These are phyloP conservation scores for Plectosphaerella cucumerina DNA, from an alignment of 2,329 filamentous ascomycete species.

Conservation along the genomic window DNA sequence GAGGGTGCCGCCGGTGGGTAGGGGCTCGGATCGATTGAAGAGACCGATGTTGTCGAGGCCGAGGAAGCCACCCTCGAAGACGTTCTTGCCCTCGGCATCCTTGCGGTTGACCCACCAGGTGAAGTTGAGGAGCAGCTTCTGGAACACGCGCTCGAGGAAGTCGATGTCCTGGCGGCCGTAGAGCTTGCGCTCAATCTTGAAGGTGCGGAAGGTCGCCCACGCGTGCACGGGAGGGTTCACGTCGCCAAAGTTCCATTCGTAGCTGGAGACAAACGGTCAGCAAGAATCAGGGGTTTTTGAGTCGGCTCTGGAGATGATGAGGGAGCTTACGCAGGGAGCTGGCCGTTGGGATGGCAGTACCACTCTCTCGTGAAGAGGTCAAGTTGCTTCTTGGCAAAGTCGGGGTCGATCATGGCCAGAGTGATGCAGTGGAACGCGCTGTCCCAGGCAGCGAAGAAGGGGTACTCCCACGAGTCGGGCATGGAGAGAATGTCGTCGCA, in stretches of 20 bases:
- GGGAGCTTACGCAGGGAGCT: slow-evolving; percentile 70
- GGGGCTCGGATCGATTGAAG: slow-evolving; percentile 93
- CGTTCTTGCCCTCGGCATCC: slow-evolving; percentile 89
- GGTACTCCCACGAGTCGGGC: slow-evolving; percentile 98
- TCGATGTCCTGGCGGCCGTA: slow-evolving; percentile 93
- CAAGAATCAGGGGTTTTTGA: too few species aligned
- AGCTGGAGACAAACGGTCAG: slow-evolving; percentile 29
- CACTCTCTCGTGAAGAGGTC: slow-evolving; percentile 95
- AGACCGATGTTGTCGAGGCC: slow-evolving; percentile 95
- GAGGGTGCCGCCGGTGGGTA: slow-evolving; percentile 87
- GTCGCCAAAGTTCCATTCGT: slow-evolving; percentile 97
- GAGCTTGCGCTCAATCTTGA: slow-evolving; percentile 98
- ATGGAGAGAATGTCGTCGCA: slow-evolving; percentile 94
- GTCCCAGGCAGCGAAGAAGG: slow-evolving; percentile 97
- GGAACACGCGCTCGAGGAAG: slow-evolving; percentile 93
- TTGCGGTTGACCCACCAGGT: slow-evolving; percentile 99
- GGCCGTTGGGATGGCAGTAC: slow-evolving; percentile 98
- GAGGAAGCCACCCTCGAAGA: slow-evolving; percentile 94
- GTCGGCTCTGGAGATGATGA: background rate
- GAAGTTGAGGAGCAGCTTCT: slow-evolving; percentile 93
- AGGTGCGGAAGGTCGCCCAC: slow-evolving; percentile 91
- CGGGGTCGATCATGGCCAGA: slow-evolving; percentile 93
- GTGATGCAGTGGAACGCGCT: slow-evolving; percentile 96
- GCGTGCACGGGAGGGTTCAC: slow-evolving; percentile 96
- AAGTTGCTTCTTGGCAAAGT: slow-evolving; percentile 96